Conservation (phyloP, 2,329 filamentous ascomycete genomes). For the Leptographium flavum region DNA sequence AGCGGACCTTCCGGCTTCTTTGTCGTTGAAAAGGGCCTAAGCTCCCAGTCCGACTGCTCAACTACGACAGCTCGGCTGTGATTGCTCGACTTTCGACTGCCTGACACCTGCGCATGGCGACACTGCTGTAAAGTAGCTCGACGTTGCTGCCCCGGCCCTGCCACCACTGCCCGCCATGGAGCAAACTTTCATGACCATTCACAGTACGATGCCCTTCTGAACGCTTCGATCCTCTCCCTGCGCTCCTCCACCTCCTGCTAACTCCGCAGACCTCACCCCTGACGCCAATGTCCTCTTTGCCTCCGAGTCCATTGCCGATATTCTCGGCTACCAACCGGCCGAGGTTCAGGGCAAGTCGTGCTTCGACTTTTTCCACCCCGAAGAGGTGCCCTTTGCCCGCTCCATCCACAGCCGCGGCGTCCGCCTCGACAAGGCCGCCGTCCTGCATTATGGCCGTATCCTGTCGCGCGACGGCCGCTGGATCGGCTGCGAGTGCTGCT, state of each 20-base stretch:
- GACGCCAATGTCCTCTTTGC: slow-evolving; percentile 72
- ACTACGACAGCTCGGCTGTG: background rate
- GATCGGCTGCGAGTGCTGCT: slow-evolving; percentile 76
- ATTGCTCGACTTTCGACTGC: background rate
- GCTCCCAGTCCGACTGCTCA: background rate
- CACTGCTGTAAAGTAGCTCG: background rate
- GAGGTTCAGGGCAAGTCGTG: slow-evolving; percentile 64
- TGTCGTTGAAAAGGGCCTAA: background rate
- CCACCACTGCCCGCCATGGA: slow-evolving; percentile 38
- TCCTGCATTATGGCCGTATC: slow-evolving; percentile 66
- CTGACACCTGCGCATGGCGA: background rate
- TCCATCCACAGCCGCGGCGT: slow-evolving; percentile 60
- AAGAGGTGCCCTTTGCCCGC: slow-evolving; percentile 63
- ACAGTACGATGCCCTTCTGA: slow-evolving; percentile 43
- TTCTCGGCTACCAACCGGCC: slow-evolving; percentile 63
- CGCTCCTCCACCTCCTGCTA: background rate
- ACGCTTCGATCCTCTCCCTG: background rate
- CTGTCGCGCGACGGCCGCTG: slow-evolving; percentile 54
- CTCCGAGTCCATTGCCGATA: slow-evolving; percentile 71
- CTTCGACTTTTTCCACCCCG: slow-evolving; percentile 77
- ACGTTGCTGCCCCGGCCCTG: background rate
- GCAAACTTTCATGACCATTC: slow-evolving; percentile 83
- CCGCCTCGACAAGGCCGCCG: slow-evolving; percentile 69
- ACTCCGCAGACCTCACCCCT: slow-evolving; percentile 47
- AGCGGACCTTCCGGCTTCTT: background rate